Base-by-base conservation (phyloP, 352 stramenopile genomes). In the Elongisporangium undulatum region DNA sequence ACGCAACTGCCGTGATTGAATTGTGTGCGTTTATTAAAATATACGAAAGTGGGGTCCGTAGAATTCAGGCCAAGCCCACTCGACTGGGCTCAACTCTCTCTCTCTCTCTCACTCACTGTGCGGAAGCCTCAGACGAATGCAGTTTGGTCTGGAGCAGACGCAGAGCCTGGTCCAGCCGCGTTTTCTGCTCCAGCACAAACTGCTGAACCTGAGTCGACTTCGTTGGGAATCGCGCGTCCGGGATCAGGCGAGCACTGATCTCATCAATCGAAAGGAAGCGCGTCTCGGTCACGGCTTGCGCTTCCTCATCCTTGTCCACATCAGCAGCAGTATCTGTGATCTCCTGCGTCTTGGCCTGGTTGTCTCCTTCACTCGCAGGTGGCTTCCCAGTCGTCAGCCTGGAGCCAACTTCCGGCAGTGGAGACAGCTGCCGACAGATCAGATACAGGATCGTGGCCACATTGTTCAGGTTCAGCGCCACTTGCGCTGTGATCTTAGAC, bases 361-460 rank as follows among this genome's bases (percentile, higher is more conserved):
- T 41, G 29, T 41, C 29, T 45, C 34, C 12, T 45, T 17, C 34
- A 4, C 9, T 1, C n/a, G n/a, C n/a, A n/a, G n/a, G n/a, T n/a
- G 12, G 10, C 34, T 45, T 45, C 12, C 2, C 9, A 17, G 34
- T 8, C 12, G 34, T n/a, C n/a, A n/a, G 2, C 34, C 16, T 17
- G 9, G 34, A 45, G 2, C 3, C 13, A 45, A 45, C 1, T 17
- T 17, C 34, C 51, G 79, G 77, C 4, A 89, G 59, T 22, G 73
- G 66, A 16, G 77, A 85, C 12, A 87, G 53, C 9, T 68, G 58
- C 23, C 49, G 61, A 51, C 68, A 69, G 58, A 85, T 75, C 49
- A 68, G 60, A 55, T 87, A 90, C n/a, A 88, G 54, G 21, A 85
- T 55, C 8, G 80, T 81, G 16, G 77, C 77, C 8, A 88, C 56